A percentile compares a stretch with the other conserved stretches of the same genome.
These are phyloP conservation scores for Rhizopus stolonifer DNA, from an alignment of 371 early-diverging fungal species.

Conservation along the genomic window DNA sequence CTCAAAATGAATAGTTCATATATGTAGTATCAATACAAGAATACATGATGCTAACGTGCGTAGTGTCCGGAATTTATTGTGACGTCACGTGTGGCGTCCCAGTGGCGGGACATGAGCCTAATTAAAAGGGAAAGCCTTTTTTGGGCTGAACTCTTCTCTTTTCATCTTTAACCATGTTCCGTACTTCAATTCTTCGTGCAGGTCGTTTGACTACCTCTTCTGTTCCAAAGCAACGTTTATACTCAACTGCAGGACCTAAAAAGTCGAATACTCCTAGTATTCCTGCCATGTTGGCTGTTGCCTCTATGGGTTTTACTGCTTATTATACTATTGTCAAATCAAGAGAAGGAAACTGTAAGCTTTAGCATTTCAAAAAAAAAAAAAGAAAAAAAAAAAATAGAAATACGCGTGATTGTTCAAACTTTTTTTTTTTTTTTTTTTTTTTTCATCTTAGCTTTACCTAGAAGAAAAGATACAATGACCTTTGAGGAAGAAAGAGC, in stretches of 20 bases:
- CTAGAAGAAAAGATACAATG: conserved; percentile 22
- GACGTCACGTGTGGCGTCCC: too few relatives aligned
- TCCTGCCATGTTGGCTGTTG: conserved; percentile 53
- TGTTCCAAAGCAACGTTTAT: conserved; percentile 17
- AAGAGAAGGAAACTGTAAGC: conserved; percentile 47
- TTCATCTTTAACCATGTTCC: conserved; percentile 16
- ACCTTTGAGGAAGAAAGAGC: conserved; percentile 21
- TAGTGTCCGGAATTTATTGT: too few relatives aligned
- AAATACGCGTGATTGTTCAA: too few relatives aligned
- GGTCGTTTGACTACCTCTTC: conserved; percentile 5
- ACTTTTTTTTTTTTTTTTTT: neutral
- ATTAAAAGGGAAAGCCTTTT: neutral
- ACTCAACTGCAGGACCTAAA: conserved; percentile 19
- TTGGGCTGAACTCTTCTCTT: neutral
- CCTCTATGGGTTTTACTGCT: conserved; percentile 53
- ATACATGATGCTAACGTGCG: too few relatives aligned
- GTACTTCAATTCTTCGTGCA: conserved; percentile 12
- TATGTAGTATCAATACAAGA: too few relatives aligned
- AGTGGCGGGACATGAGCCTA: too few relatives aligned
- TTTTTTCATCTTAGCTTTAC: conserved; percentile 15
- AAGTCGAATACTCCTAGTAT: conserved; percentile 31
- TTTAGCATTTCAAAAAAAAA: neutral
- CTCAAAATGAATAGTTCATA: too few relatives aligned
- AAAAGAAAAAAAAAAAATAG: too few relatives aligned
- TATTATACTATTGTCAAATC: conserved; percentile 48